A percentile compares a stretch with the other conserved stretches of the same genome.
These are phyloP conservation scores for Asterophora lycoperdoides DNA, from an alignment of 768 basidiomycete genomes.

Conservation along the genomic window DNA sequence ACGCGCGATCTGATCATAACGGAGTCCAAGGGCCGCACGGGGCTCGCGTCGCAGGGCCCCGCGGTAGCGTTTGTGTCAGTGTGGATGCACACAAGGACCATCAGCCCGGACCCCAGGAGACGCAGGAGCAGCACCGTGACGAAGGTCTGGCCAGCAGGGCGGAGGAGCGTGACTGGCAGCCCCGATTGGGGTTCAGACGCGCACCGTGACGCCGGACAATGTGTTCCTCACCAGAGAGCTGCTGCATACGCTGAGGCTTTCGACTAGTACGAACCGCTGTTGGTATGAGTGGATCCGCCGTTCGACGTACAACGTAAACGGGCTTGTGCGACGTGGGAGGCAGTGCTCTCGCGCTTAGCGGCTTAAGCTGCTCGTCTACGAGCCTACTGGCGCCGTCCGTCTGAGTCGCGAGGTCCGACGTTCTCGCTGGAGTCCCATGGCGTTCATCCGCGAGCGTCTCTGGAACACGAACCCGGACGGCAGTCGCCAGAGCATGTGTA, in stretches of 20 bases:
- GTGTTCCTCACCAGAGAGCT: constrained; percentile 69
- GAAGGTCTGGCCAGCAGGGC: constrained; percentile 1
- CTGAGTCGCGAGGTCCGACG: constrained; percentile 93
- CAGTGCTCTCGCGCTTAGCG: constrained; percentile 92
- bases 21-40: constrained; percentile 72
- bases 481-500: constrained; percentile 93
- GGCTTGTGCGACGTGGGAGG: constrained; percentile 98
- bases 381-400: constrained; percentile 90
- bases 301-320: constrained; percentile 82
- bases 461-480: constrained; percentile 85
- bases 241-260: constrained; percentile 52
- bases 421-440: constrained; percentile 94
- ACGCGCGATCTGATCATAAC: constrained; percentile 64
- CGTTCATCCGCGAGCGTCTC: constrained; percentile 84
- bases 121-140: not conserved
- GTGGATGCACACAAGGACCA: constrained; percentile 23
- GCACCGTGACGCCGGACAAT: constrained; percentile 54
- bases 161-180: not conserved
- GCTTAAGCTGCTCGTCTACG: constrained; percentile 87
- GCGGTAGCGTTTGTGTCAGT: constrained; percentile 82
- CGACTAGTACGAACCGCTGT: constrained; percentile 71
- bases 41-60: constrained; percentile 77
- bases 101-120: not conserved
- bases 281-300: constrained; percentile 90
- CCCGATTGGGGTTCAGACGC: constrained; percentile 34